phyloP scores from a whole-genome alignment of 805 yeast species.

The Wilhelminamyces savonicus region DNA sequence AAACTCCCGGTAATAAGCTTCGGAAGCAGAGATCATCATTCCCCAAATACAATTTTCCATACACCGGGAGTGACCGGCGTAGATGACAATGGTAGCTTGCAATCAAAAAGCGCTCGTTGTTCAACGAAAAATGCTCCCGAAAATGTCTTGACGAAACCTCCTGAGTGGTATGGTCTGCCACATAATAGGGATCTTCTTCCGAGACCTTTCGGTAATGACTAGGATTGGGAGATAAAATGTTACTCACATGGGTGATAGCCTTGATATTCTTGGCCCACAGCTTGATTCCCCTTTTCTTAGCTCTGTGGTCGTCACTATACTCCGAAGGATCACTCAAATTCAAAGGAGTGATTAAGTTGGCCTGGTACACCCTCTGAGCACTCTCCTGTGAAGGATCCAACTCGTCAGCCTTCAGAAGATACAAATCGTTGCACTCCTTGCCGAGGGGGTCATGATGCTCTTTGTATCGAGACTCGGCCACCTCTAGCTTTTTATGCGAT shows the following conservation, averaged over 20 bases:
- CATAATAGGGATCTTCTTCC: conserved; percentile 43
- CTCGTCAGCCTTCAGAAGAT: too few relatives aligned
- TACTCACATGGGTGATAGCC: conserved; percentile 22
- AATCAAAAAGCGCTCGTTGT: conserved; percentile 42
- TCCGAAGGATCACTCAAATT: conserved; percentile 22
- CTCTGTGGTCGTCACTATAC: conserved; percentile 4
- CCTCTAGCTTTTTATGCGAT: conserved; percentile 14
- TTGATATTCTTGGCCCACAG: conserved; percentile 21
- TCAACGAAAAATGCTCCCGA: conserved; percentile 58
- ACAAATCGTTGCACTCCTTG: too few relatives aligned
- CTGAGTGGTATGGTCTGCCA: conserved; percentile 39
- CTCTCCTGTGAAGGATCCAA: too few relatives aligned
- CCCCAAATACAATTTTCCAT: conserved; percentile 79
- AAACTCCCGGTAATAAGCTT: conserved; percentile 70
- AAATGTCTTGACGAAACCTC: conserved; percentile 51
- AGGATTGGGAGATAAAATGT: conserved; percentile 53
- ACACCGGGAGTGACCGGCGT: conserved; percentile 66
- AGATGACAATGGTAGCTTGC: conserved; percentile 69
- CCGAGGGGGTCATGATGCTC: too few relatives aligned
- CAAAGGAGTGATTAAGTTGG: conserved; percentile 11
- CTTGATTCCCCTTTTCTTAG: conserved; percentile 9
- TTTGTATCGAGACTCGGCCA: conserved; percentile 19
- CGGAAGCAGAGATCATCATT: conserved; percentile 68
- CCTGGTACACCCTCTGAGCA: too few relatives aligned
- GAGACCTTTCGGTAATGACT: conserved; percentile 48